Evolutionary conservation across 164 flowering plant genomes (phyloP), one percentile per base, ranked within the genome.

Genomic region (Platanus orientalis): DNA sequence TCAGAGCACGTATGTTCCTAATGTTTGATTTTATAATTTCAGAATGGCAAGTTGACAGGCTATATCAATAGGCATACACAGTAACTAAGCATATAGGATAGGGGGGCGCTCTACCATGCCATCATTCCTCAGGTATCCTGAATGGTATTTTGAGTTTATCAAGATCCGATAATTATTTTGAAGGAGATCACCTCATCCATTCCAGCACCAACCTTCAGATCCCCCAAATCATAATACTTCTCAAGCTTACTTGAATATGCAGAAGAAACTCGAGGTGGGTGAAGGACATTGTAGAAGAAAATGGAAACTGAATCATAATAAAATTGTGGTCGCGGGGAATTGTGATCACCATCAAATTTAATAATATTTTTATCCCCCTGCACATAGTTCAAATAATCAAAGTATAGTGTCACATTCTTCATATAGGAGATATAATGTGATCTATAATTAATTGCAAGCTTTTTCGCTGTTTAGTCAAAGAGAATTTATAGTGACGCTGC

Each of bases 281-380:
- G 91, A 61, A 93, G 94, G 53, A 86, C 88, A 70, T 90, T 88
- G 79, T 71, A 84, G 82, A 93, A 93, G 82, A 93, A 93, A 67
- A 87, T 90, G 62, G 92, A 87, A 32, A 93, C 97, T 19, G 98
- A 88, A 71, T 93, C 97, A 69, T 87, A 87, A 69, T 83, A 93
- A 71, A 85, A 87, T 64, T 87, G 94, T 56, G 98, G 97, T 39
- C 98, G 69, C 7, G 98, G 79, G 16, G 98, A 87, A 75, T 90
- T 93, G 80, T 93, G 98, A 73, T 93, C 98, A 54, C 98, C 98
- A 60, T 89, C 90, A 75, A 93, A 90, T 68, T 86, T 85, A 62
- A 93, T 87, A 27, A 90, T 76, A 73, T 87, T 90, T 72, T 93
- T 93, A 69, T 90, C 97, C 7, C 98, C 98, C 98, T 90, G 88